Evolutionary conservation across 768 basidiomycete species (phyloP).

Genomic region (Leccinum pellstonianum): DNA sequence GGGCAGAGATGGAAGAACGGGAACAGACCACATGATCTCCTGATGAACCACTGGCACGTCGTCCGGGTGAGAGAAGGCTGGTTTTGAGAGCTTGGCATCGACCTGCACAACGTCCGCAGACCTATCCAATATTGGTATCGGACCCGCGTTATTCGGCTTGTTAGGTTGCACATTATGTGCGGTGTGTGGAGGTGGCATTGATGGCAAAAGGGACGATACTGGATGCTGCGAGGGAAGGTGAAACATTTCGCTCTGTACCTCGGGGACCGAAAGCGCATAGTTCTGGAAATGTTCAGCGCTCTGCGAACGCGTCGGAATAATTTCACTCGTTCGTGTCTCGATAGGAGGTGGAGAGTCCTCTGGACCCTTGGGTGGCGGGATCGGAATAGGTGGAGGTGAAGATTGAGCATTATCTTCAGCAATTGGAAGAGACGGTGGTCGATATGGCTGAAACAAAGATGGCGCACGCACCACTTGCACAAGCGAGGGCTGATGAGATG

Average conservation of each 20-base stretch:
- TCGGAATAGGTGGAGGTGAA: slow-evolving; percentile 31
- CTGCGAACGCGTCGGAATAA: slow-evolving; percentile 23
- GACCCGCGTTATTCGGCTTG: slow-evolving; percentile 2
- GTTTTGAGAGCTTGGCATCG: slow-evolving; percentile 10
- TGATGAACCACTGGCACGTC: slow-evolving; percentile 10
- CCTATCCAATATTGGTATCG: background rate
- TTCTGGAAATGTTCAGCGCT: slow-evolving; percentile 1
- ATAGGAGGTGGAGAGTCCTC: slow-evolving; percentile 24
- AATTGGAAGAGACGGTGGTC: slow-evolving; percentile 19
- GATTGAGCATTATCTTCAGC: slow-evolving; percentile 19
- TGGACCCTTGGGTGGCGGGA: slow-evolving; percentile 28
- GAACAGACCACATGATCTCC: slow-evolving; percentile 10
- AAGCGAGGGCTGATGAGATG: slow-evolving; percentile 19
- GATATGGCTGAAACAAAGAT: slow-evolving; percentile 27
- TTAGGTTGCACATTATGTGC: slow-evolving; percentile 9
- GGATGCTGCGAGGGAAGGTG: slow-evolving; percentile 16
- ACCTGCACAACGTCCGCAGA: background rate
- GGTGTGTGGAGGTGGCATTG: background rate
- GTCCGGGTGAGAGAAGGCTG: slow-evolving; percentile 5
- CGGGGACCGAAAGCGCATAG: slow-evolving; percentile 8
- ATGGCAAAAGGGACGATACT: background rate
- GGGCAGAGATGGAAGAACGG: slow-evolving; percentile 11
- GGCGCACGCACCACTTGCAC: slow-evolving; percentile 12
- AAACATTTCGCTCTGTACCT: slow-evolving; percentile 26
- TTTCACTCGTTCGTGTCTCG: slow-evolving; percentile 27